A percentile compares a stretch with the other conserved stretches of the same genome.
phyloP scores from a whole-genome alignment of 164 flowering plant genomes.

The Malania oleifera region DNA sequence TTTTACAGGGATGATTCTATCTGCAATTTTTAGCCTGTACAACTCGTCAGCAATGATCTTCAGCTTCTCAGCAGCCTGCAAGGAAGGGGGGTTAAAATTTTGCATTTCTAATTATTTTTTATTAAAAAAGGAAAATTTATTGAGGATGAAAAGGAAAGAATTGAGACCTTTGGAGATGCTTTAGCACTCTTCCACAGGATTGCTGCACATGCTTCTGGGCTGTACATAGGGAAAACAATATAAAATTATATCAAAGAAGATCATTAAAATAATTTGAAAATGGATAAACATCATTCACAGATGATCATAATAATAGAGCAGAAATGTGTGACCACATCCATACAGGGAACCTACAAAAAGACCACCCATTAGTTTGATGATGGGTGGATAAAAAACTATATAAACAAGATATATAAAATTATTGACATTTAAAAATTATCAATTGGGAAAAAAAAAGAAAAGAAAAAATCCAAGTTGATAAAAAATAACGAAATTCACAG shows the following conservation, averaged over 20 bases:
- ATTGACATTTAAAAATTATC: too few relatives aligned
- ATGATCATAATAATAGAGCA: too few relatives aligned
- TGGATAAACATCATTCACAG: too few relatives aligned
- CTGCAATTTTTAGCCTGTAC: constrained; percentile 66
- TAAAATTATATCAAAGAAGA: background rate
- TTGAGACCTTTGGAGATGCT: constrained; percentile 83
- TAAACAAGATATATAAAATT: too few relatives aligned
- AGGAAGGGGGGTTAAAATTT: constrained; percentile 5
- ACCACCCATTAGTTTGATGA: too few relatives aligned
- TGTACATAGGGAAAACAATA: constrained; percentile 22
- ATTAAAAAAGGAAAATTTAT: too few relatives aligned
- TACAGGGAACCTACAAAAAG: too few relatives aligned
- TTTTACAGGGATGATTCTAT: constrained; percentile 89
- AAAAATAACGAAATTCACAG: background rate
- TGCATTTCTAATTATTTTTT: too few relatives aligned
- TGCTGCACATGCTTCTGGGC: constrained; percentile 99
- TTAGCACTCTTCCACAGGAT: constrained; percentile 86
- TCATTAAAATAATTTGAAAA: background rate
- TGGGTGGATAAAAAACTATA: too few relatives aligned
- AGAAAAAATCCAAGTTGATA: background rate
- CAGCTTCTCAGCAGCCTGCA: constrained; percentile 93
- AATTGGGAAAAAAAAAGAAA: too few relatives aligned
- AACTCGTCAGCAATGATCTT: constrained; percentile 80
- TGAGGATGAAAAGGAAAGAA: too few relatives aligned
- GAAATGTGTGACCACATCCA: too few relatives aligned